phyloP scores from a whole-genome alignment of 352 stramenopile genomes.

The Phytopythium montanum region DNA sequence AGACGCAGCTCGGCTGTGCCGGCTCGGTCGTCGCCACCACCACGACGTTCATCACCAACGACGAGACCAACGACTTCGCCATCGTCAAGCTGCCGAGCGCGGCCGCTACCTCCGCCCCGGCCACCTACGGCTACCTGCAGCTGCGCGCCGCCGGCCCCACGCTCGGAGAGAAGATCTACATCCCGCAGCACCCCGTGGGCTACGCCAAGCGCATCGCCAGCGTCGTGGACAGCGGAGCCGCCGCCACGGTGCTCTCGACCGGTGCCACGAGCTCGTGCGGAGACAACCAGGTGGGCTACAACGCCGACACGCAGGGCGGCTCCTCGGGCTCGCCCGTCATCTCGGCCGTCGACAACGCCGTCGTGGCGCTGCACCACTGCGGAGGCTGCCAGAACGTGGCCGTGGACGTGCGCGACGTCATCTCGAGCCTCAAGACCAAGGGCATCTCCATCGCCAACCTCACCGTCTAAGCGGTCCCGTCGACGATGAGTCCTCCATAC shows the following conservation, averaged over 20 bases:
- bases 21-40: constrained; percentile 30
- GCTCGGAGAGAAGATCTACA: constrained; percentile 60
- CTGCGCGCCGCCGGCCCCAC: constrained; percentile 42
- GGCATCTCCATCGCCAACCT: constrained; percentile 24
- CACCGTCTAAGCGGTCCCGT: constrained; percentile 10
- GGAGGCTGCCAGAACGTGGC: constrained; percentile 68
- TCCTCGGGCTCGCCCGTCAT: constrained; percentile 70
- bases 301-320: constrained; percentile 70
- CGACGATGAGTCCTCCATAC: no score
- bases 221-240: constrained; percentile 27
- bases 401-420: constrained; percentile 48
- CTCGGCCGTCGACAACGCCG: constrained; percentile 39
- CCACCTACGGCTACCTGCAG: constrained; percentile 57
- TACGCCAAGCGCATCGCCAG: constrained; percentile 61
- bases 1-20: constrained; percentile 39
- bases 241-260: constrained; percentile 30
- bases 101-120: constrained; percentile 25
- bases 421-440: constrained; percentile 33
- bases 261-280: constrained; percentile 38
- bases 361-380: constrained; percentile 79
- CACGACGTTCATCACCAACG: constrained; percentile 51
- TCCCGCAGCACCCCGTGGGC: constrained; percentile 62
- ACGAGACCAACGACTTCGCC: constrained; percentile 47
- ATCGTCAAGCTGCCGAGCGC: constrained; percentile 47
- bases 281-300: constrained; percentile 57